Evolutionary conservation across 352 stramenopile species (phyloP), one percentile per base, ranked within the genome.

Genomic region (Phytophthora chlamydospora): DNA sequence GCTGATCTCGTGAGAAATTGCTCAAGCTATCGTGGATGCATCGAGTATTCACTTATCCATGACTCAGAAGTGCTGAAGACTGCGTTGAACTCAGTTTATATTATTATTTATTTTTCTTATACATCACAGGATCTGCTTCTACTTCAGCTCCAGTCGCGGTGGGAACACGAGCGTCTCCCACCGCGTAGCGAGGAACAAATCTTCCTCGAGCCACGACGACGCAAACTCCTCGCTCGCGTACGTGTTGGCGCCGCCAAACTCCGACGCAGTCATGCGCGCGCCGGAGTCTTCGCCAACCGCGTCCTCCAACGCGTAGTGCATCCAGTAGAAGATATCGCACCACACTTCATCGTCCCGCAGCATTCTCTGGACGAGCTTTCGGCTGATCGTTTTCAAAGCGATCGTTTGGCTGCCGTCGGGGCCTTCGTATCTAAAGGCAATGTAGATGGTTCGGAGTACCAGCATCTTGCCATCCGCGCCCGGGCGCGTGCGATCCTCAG

Each of bases 281-380:
- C 21, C 21, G 21, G 21, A 42, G 14, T 41, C 36, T n/a, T n/a
- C 36, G 42, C 8, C 17, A 48, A 48, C 42, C 17, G 17, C 10
- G 21, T 38, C 10, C 24, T 50, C 3, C 6, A 56, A 40, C 8
- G 67, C 43, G 34, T 76, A 76, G 36, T 71, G 62, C 57, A 77
- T 73, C 68, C 71, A 84, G 49, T 84, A 84, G 44, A 80, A 81
- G 33, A 79, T 68, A 46, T 84, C 59, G 59, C 68, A 77, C 75
- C 75, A 84, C 10, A 62, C 14, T 46, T 83, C 71, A 31, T 72
- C 40, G 1, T 52, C 14, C 80, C n/a, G n/a, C n/a, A n/a, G 56
- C 31, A 62, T 17, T 19, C 54, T 40, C 42, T 71, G 64, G 31
- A 76, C 67, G 9, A 64, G 50, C n/a, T 64, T 64, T 38, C 66